Evolutionary conservation across 768 basidiomycete species (phyloP).

Genomic region (Agrocybe praecox): DNA sequence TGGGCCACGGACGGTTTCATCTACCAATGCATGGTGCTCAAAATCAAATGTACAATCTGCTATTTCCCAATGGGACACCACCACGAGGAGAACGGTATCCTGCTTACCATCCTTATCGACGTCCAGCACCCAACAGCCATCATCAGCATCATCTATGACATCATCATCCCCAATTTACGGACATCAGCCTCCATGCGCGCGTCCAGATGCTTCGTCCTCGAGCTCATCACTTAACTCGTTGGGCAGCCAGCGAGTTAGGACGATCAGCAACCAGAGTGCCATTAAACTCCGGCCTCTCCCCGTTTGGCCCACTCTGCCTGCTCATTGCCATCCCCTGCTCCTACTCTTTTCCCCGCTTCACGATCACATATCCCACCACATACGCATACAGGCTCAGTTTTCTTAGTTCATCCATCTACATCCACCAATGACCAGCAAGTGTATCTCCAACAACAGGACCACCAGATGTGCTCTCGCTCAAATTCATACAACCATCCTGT

Average conservation of each 20-base stretch:
- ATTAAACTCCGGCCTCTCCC: slow-evolving; percentile 38
- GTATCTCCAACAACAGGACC: slow-evolving; percentile 50
- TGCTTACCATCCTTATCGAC: slow-evolving; percentile 84
- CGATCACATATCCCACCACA: slow-evolving; percentile 22
- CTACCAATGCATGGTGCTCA: too few relatives aligned
- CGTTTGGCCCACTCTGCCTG: slow-evolving; percentile 25
- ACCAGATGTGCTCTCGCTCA: slow-evolving; percentile 61
- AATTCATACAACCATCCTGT: slow-evolving; percentile 78
- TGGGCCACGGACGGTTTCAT: too few relatives aligned
- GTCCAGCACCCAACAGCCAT: slow-evolving; percentile 55
- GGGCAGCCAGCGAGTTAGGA: slow-evolving; percentile 61
- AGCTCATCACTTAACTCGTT: slow-evolving; percentile 78
- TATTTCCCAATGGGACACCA: slow-evolving; percentile 74
- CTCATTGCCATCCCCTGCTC: slow-evolving; percentile 21
- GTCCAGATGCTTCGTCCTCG: slow-evolving; percentile 79
- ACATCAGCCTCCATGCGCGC: slow-evolving; percentile 79
- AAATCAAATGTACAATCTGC: slow-evolving; percentile 58
- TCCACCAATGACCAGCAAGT: slow-evolving; percentile 51
- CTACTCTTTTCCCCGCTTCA: not conserved
- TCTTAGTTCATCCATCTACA: slow-evolving; percentile 14
- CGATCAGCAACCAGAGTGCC: slow-evolving; percentile 71
- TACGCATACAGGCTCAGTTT: slow-evolving; percentile 8
- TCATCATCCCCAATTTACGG: slow-evolving; percentile 52
- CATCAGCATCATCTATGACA: slow-evolving; percentile 13
- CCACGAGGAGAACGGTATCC: slow-evolving; percentile 55